Percentiles rank a stretch among this genome's conserved stretches.
Conservation (phyloP, 2,329 filamentous ascomycete species). For the Exophiala mesophila region DNA sequence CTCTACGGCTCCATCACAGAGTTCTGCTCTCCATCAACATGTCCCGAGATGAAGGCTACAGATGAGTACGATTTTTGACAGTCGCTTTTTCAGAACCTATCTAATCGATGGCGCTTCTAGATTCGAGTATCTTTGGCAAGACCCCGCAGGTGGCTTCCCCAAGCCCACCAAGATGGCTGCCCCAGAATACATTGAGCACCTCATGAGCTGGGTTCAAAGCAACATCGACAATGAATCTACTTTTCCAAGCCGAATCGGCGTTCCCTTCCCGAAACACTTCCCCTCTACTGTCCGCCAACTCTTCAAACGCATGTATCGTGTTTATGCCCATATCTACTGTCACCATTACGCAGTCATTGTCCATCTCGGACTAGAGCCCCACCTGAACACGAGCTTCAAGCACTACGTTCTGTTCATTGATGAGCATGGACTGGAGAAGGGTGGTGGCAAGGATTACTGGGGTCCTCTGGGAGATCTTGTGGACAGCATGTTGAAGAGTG, state of each 20-base stretch:
- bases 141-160: conserved; percentile 79
- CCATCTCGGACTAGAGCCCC: conserved; percentile 89
- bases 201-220: conserved; percentile 94
- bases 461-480: conserved; percentile 91
- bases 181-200: conserved; percentile 93
- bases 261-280: conserved; percentile 92
- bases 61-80: conserved; percentile 70
- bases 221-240: conserved; percentile 94
- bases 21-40: conserved; percentile 95
- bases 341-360: conserved; percentile 98
- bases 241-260: conserved; percentile 89
- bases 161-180: conserved; percentile 97
- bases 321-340: conserved; percentile 99
- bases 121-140: conserved; percentile 99
- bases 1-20: conserved; percentile 98
- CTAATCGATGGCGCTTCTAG: conserved; percentile 39
- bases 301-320: conserved; percentile 97
- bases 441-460: conserved; percentile 92
- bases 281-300: conserved; percentile 84
- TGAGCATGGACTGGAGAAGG: conserved; percentile 74
- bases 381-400: conserved; percentile 99
- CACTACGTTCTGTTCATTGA: conserved; percentile 99
- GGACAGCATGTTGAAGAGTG: conserved; percentile 94
- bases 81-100: conserved; percentile 10
- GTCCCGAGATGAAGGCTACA: conserved; percentile 99